phyloP scores from a whole-genome alignment of 2,329 filamentous ascomycete genomes.

The Penicillium sp. region DNA sequence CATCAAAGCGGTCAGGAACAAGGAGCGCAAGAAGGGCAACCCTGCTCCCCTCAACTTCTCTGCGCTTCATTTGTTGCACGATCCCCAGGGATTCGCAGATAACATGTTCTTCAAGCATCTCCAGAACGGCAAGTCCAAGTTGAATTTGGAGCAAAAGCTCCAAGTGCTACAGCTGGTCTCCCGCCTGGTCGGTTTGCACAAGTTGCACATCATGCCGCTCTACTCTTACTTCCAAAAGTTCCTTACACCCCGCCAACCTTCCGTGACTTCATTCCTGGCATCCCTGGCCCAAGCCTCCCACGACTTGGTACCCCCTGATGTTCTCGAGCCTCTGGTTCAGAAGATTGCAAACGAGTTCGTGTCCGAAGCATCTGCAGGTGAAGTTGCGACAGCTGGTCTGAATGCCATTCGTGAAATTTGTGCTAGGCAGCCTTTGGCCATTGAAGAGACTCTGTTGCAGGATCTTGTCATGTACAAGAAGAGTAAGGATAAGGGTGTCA shows the following conservation, averaged over 20 bases:
- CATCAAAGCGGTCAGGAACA: slow-evolving; percentile 73
- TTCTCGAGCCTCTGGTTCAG: slow-evolving; percentile 80
- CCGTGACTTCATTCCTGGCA: slow-evolving; percentile 88
- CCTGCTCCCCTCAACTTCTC: slow-evolving; percentile 94
- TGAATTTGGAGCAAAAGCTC: slow-evolving; percentile 84
- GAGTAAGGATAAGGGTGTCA: slow-evolving; percentile 97
- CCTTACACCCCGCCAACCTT: slow-evolving; percentile 81
- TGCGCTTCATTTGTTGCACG: slow-evolving; percentile 86
- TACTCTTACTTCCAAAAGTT: slow-evolving; percentile 97
- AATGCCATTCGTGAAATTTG: slow-evolving; percentile 96
- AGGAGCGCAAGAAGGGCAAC: slow-evolving; percentile 82
- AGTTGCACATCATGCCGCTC: slow-evolving; percentile 81
- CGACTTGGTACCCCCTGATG: slow-evolving; percentile 86
- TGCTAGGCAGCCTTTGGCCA: slow-evolving; percentile 86
- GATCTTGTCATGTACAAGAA: slow-evolving; percentile 94
- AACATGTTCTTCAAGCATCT: slow-evolving; percentile 86
- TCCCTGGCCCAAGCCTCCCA: slow-evolving; percentile 90
- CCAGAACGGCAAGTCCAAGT: slow-evolving; percentile 77
- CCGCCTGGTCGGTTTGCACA: slow-evolving; percentile 85
- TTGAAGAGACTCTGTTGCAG: slow-evolving; percentile 92
- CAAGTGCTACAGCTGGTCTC: slow-evolving; percentile 89
- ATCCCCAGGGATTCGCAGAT: slow-evolving; percentile 92
- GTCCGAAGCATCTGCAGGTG: slow-evolving; percentile 84
- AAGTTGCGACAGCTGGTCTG: slow-evolving; percentile 87
- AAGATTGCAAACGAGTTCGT: slow-evolving; percentile 99